Percentiles rank a stretch among this genome's conserved stretches.
These are phyloP conservation scores for Opeltia flavorubescens DNA, from an alignment of 495 filamentous ascomycete species.

Conservation along the genomic window DNA sequence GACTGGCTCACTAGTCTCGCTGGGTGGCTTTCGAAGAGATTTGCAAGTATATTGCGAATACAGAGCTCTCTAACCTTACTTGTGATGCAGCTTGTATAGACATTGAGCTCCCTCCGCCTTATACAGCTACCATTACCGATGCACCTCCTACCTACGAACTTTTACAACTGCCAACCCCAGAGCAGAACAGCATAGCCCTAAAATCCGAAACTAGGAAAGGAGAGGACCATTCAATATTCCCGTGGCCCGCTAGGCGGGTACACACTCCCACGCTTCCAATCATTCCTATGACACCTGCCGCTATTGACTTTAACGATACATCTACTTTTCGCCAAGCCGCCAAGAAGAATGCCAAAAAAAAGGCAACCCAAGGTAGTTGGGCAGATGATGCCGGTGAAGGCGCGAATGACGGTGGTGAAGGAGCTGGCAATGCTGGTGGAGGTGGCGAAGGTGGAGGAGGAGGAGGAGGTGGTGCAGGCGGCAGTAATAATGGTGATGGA, in stretches of 20 bases:
- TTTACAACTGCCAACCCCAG: not conserved
- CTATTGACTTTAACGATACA: conserved; percentile 39
- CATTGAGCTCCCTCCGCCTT: conserved; percentile 26
- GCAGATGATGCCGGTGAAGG: conserved; percentile 19
- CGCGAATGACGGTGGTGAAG: conserved; percentile 15
- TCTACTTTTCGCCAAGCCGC: conserved; percentile 34
- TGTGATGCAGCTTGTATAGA: not conserved
- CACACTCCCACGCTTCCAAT: conserved; percentile 19
- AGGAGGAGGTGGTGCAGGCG: conserved; percentile 21
- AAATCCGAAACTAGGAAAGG: conserved; percentile 20
- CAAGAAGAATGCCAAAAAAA: conserved; percentile 27
- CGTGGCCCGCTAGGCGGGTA: not conserved
- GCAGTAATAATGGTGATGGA: conserved; percentile 25
- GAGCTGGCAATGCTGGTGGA: conserved; percentile 13
- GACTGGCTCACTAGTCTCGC: too few species aligned
- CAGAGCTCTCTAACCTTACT: not conserved
- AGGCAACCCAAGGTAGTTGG: conserved; percentile 15
- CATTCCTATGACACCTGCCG: conserved; percentile 19
- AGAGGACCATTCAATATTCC: conserved; percentile 12
- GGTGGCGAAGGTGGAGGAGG: conserved; percentile 17
- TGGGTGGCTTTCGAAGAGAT: too few species aligned
- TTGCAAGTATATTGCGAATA: not conserved
- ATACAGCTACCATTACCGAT: conserved; percentile 29
- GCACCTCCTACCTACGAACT: conserved; percentile 28
- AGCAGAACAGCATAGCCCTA: not conserved